These are phyloP conservation scores for Boletus pseudopeckii DNA, from an alignment of 768 basidiomycete species.

Conservation along the genomic window DNA sequence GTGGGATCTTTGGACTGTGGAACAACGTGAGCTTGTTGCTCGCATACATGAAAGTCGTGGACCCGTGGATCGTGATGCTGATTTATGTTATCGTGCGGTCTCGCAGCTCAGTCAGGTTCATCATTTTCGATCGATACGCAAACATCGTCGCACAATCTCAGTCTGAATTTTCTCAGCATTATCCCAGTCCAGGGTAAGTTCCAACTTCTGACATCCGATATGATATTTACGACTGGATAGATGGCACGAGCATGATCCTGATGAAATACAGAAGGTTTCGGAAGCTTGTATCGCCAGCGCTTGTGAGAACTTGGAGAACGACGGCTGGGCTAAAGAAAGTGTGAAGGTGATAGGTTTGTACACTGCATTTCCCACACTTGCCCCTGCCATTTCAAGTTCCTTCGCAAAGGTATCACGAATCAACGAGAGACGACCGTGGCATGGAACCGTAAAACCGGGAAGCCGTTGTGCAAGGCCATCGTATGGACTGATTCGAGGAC, in stretches of 20 bases:
- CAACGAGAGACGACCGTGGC: slow-evolving; percentile 95
- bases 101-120: slow-evolving; percentile 82
- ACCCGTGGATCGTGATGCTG: neutral
- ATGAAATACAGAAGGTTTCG: slow-evolving; percentile 74
- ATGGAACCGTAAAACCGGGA: slow-evolving; percentile 89
- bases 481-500: slow-evolving; percentile 98
- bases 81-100: slow-evolving; percentile 3
- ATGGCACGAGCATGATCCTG: slow-evolving; percentile 95
- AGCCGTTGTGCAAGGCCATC: slow-evolving; percentile 83
- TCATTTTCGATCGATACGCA: slow-evolving; percentile 84
- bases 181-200: slow-evolving; percentile 76
- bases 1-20: slow-evolving; percentile 93
- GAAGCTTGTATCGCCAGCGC: slow-evolving; percentile 74
- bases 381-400: slow-evolving; percentile 1
- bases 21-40: slow-evolving; percentile 67
- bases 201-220: neutral
- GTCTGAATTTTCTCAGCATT: slow-evolving; percentile 91
- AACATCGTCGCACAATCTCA: slow-evolving; percentile 88
- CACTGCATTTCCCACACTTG: neutral
- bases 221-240: slow-evolving; percentile 34
- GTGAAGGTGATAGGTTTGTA: slow-evolving; percentile 87
- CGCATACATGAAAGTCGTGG: neutral
- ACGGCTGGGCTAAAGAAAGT: slow-evolving; percentile 76
- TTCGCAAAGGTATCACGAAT: slow-evolving; percentile 78
- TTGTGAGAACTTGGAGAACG: slow-evolving; percentile 62